Evolutionary conservation across 2,329 filamentous ascomycete genomes (phyloP).

Genomic region (Diplodia seriata): DNA sequence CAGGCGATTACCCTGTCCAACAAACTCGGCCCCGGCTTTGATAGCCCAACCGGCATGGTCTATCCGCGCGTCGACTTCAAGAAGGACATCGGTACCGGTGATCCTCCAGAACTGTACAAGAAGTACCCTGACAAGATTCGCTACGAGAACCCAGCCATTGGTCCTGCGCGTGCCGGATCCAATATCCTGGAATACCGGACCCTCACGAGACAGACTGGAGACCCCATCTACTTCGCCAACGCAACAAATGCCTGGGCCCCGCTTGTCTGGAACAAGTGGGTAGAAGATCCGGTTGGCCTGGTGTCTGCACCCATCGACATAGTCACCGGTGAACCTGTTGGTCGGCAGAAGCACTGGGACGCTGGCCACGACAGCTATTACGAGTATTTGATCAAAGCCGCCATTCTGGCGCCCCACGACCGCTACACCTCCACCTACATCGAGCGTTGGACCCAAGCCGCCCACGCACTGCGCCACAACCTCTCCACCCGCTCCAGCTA

Average conservation of each 20-base stretch:
- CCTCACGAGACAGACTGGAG: constrained; percentile 50
- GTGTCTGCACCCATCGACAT: constrained; percentile 54
- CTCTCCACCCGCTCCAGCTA: constrained; percentile 48
- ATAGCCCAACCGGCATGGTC: constrained; percentile 52
- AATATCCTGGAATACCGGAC: constrained; percentile 55
- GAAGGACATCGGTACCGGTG: constrained; percentile 42
- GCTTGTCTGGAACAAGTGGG: constrained; percentile 54
- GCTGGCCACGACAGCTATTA: constrained; percentile 55
- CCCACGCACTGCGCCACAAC: constrained; percentile 46
- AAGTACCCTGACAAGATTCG: constrained; percentile 43
- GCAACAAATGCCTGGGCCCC: constrained; percentile 54
- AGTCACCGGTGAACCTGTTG: constrained; percentile 49
- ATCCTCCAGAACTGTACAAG: constrained; percentile 41
- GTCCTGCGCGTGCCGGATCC: constrained; percentile 52
- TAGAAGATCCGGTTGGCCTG: constrained; percentile 50
- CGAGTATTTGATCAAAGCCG: constrained; percentile 52
- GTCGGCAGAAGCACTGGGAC: constrained; percentile 52
- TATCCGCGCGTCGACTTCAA: constrained; percentile 55
- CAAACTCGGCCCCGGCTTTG: constrained; percentile 49
- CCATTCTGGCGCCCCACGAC: constrained; percentile 48
- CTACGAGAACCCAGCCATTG: constrained; percentile 48
- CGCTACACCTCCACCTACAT: constrained; percentile 45
- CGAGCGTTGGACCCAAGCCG: constrained; percentile 44
- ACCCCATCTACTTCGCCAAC: constrained; percentile 50
- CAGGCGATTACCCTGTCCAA: constrained; percentile 49